Evolutionary conservation across 2,329 filamentous ascomycete genomes (phyloP).

Genomic region (Xylariaceae sp.): DNA sequence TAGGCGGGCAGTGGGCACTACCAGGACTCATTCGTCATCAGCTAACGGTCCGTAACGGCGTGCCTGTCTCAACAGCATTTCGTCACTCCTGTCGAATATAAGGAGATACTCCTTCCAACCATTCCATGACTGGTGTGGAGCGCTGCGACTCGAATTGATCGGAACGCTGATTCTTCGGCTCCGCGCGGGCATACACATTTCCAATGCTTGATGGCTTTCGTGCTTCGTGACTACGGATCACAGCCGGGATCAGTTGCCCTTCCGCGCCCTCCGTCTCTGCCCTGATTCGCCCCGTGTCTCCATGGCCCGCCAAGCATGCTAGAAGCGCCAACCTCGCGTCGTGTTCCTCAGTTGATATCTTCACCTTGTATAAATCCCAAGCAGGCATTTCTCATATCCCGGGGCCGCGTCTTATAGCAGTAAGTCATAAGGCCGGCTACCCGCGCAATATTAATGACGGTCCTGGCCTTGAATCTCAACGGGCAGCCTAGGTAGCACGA

Average conservation of each 20-base stretch:
- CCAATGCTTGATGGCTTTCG: conserved; percentile 1
- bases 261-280: background rate
- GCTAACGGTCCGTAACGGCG: conserved; percentile 2
- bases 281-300: background rate
- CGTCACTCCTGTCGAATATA: background rate
- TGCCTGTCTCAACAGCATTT: conserved; percentile 8
- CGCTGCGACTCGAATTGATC: background rate
- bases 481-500: background rate
- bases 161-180: background rate
- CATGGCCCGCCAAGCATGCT: background rate
- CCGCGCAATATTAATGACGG: conserved; percentile 1
- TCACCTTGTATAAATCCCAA: background rate
- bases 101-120: too few species aligned
- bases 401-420: background rate
- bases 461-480: background rate
- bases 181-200: background rate
- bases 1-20: too few species aligned
- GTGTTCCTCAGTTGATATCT: background rate
- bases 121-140: background rate
- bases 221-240: background rate
- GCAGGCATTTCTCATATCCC: background rate
- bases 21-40: background rate
- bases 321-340: background rate
- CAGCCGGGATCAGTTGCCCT: background rate
- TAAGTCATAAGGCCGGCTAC: background rate